Percentiles rank a stretch among this genome's conserved stretches.
Evolutionary conservation across 768 basidiomycete genomes (phyloP).

Genomic region (Boletus reticulatus): DNA sequence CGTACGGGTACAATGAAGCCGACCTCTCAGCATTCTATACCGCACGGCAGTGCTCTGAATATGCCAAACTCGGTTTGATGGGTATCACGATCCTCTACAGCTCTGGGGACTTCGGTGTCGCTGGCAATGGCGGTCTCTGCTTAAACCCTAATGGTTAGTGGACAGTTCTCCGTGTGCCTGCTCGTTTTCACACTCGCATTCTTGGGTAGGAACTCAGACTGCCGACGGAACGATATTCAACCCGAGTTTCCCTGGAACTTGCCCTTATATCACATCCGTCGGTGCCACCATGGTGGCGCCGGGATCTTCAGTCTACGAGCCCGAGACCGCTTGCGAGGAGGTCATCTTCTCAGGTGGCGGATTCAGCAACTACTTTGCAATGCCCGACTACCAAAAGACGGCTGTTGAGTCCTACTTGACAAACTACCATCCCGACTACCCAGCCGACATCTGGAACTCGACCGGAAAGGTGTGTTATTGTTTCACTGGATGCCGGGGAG

Average conservation of each 20-base stretch:
- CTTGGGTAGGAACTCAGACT: conserved; percentile 3
- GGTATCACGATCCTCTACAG: conserved; percentile 42
- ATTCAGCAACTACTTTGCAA: conserved; percentile 42
- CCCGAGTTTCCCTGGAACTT: conserved; percentile 48
- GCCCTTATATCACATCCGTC: conserved; percentile 51
- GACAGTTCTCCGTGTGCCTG: not conserved
- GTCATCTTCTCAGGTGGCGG: conserved; percentile 45
- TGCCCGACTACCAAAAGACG: conserved; percentile 39
- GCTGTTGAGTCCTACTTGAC: conserved; percentile 32
- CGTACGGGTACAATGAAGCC: conserved; percentile 39
- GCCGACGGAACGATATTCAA: conserved; percentile 50
- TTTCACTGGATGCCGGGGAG: too few species aligned
- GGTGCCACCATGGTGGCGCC: conserved; percentile 43
- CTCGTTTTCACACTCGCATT: not conserved
- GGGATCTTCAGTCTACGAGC: conserved; percentile 31
- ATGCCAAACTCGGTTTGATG: conserved; percentile 43
- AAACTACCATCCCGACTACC: conserved; percentile 29
- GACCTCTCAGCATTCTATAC: conserved; percentile 36
- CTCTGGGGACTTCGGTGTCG: conserved; percentile 47
- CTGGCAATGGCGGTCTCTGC: conserved; percentile 19
- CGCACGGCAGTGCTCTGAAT: conserved; percentile 43
- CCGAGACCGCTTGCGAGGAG: conserved; percentile 49
- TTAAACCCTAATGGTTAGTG: conserved; percentile 13
- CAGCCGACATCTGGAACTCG: conserved; percentile 25
- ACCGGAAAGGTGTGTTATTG: conserved; percentile 11